Conservation (phyloP, 345 rosid genomes). For the Lumnitzera racemosa region DNA sequence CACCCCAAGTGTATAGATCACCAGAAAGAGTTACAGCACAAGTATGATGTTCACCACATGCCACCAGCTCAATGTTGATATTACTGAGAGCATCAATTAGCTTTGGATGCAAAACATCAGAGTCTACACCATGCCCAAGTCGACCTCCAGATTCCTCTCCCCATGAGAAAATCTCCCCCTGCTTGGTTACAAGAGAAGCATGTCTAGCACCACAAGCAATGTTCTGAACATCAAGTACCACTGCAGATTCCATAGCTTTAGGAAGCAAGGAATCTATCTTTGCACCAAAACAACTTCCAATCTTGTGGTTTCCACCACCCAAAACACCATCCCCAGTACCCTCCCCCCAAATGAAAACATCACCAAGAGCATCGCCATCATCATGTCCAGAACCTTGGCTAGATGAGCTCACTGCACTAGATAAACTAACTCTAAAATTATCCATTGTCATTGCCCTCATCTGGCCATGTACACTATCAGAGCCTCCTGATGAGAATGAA, state of each 20-base stretch:
- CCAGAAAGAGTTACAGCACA: constrained; percentile 86
- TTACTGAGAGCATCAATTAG: constrained; percentile 58
- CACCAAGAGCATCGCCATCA: constrained; percentile 75
- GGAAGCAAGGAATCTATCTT: constrained; percentile 65
- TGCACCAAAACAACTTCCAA: constrained; percentile 30
- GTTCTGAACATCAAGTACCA: constrained; percentile 68
- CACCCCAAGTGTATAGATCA: constrained; percentile 78
- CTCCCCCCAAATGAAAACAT: constrained; percentile 79
- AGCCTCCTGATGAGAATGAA: constrained; percentile 95
- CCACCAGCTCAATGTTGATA: constrained; percentile 58
- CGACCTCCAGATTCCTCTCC: constrained; percentile 80
- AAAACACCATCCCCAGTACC: constrained; percentile 57
- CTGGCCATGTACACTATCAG: constrained; percentile 84
- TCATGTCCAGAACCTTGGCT: constrained; percentile 88
- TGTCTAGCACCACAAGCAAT: constrained; percentile 74
- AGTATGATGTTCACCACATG: constrained; percentile 73
- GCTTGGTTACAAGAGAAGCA: constrained; percentile 70
- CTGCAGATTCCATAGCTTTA: constrained; percentile 66
- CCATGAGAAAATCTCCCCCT: constrained; percentile 76
- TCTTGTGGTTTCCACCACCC: constrained; percentile 60
- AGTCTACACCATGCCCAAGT: constrained; percentile 83
- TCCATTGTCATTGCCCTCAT: constrained; percentile 67
- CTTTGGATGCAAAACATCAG: constrained; percentile 65
- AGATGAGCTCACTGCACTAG: constrained; percentile 86
- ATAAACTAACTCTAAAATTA: constrained; percentile 91